Conservation (phyloP, 169 alveolate genomes). For the Plasmodium fragile region DNA sequence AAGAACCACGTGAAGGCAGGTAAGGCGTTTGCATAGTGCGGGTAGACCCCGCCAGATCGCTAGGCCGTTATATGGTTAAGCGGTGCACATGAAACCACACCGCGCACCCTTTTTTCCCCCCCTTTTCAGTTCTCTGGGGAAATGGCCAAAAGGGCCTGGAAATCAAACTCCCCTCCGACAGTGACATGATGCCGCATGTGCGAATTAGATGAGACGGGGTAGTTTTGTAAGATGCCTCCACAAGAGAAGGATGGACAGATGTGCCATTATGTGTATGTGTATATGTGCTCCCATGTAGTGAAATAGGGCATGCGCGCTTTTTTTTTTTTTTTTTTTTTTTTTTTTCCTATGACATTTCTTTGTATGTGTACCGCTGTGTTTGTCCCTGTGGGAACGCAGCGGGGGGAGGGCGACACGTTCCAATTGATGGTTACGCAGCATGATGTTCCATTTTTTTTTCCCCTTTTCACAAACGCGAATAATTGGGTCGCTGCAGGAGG, state of each 20-base stretch:
- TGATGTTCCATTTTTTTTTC: not conserved
- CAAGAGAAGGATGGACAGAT: not conserved
- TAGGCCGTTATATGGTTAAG: not conserved
- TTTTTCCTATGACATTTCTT: not conserved
- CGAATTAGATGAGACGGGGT: conserved; percentile 22
- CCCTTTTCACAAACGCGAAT: not conserved
- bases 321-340: too few species aligned
- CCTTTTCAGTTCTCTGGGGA: conserved; percentile 67
- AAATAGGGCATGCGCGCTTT: too few species aligned
- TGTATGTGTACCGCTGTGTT: not conserved
- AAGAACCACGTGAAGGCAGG: conserved; percentile 54
- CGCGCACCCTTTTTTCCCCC: not conserved
- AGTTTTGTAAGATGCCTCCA: not conserved
- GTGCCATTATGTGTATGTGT: not conserved
- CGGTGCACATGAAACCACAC: not conserved
- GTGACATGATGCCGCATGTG: conserved; percentile 5
- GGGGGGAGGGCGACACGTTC: not conserved
- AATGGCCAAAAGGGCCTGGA: conserved; percentile 46
- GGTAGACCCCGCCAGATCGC: too few species aligned
- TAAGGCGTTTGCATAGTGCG: not conserved
- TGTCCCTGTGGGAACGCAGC: not conserved
- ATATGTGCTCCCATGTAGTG: not conserved
- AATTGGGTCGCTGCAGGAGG: not conserved
- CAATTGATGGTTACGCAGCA: not conserved
- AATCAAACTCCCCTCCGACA: conserved; percentile 39